Base-by-base conservation (phyloP, 1,284 basidiomycete genomes). In the Xerocomus nothofagi region DNA sequence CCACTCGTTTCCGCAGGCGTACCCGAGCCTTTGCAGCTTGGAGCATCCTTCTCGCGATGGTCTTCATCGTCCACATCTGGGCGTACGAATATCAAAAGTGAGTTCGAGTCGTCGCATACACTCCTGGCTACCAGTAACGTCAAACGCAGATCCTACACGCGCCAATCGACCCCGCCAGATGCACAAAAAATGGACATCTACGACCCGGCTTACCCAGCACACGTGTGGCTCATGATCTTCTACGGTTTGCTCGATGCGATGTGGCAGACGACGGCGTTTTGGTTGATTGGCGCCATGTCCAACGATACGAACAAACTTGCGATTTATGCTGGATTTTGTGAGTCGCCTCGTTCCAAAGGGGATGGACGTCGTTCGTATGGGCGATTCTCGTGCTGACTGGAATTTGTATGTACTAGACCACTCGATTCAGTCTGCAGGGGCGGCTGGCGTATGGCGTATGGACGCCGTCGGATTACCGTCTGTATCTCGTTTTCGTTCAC, bases 41-140 rank as follows among this genome's bases (percentile, higher is more conserved):
- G 74, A 39, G 42, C 4, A 65, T 79, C 37, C 63, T 81, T 11
- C 54, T 79, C 17, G 45, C 61, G 32, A 73, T 79, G 65, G 71
- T 75, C 17, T 75, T 79, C 53, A 63, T 71, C 30, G 73, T 79
- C 11, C 79, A 80, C 55, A 71, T 69, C 7, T 79, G 77, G 73
- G 71, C 71, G 0, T 80, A 74, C 56, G 71, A 76, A 54, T 80
- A 79, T 53, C 79, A 80, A 54, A 72, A 60, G 79, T 79, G 42
- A 41, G 68, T 61, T 17, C 38, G 9, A 3, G 5, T 18, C 31
- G 3, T 39, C 21, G 2, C 38, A n/a, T n/a, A n/a, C n/a, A 27
- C 2, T 21, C 9, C 2, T 31, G 12, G 17, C 9, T n/a, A 9
- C 21, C 21, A 12, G 6, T 29, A 15, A 33, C 18, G 2, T n/a